phyloP scores from a whole-genome alignment of 73 alveolate species.

The Symbiodinium natans region DNA sequence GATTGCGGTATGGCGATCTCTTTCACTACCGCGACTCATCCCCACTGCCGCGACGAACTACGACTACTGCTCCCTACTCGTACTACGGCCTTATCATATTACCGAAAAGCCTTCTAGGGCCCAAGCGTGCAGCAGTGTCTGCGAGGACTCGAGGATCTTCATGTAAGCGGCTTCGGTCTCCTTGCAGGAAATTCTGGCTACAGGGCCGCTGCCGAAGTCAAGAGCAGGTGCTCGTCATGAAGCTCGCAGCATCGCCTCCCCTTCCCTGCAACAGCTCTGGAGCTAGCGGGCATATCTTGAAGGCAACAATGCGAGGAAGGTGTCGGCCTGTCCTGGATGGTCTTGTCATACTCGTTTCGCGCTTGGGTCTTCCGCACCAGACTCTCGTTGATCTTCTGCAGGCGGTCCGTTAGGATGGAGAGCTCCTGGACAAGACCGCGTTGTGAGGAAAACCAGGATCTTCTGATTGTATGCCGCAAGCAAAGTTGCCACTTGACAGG shows the following conservation, averaged over 20 bases:
- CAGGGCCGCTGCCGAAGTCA: background rate
- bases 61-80: too few species aligned
- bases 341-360: constrained; percentile 47
- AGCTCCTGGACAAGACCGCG: background rate
- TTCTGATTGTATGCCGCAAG: background rate
- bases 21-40: too few species aligned
- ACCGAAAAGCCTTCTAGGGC: too few species aligned
- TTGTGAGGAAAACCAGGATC: background rate
- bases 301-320: background rate
- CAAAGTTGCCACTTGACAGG: background rate
- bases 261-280: background rate
- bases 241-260: background rate
- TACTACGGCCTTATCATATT: too few species aligned
- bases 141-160: constrained; percentile 95
- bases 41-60: too few species aligned
- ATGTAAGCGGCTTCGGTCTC: constrained; percentile 47
- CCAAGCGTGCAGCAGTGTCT: constrained; percentile 95
- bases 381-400: constrained; percentile 31
- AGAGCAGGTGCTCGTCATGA: too few species aligned
- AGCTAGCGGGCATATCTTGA: background rate
- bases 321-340: constrained; percentile 45
- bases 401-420: constrained; percentile 14
- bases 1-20: too few species aligned
- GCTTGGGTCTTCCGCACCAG: constrained; percentile 41
- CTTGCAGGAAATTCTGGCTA: background rate